These are phyloP conservation scores for Thelonectria olida DNA, from an alignment of 2,329 filamentous ascomycete genomes.

Conservation along the genomic window DNA sequence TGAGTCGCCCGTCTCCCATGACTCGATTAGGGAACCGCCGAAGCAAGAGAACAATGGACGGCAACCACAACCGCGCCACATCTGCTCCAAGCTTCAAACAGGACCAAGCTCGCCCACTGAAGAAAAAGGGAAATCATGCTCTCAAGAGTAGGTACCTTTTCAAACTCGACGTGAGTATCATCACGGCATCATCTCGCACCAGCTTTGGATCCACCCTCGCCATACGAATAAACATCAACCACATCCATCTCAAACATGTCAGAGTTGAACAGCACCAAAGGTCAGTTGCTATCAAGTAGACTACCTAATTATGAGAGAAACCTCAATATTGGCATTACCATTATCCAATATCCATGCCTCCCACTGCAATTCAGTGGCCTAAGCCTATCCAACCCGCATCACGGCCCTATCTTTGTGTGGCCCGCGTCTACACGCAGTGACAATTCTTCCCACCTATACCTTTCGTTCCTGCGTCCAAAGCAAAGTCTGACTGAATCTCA, in stretches of 20 bases:
- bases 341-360: constrained; percentile 42
- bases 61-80: not conserved
- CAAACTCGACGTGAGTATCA: not conserved
- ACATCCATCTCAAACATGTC: no score
- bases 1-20: constrained; percentile 23
- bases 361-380: constrained; percentile 23
- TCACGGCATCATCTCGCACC: not conserved
- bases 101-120: not conserved
- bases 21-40: not conserved
- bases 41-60: not conserved
- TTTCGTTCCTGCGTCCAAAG: constrained; percentile 13
- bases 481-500: constrained; percentile 1
- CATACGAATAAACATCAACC: no score
- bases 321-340: constrained; percentile 39
- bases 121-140: not conserved
- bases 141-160: not conserved
- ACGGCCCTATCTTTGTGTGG: constrained; percentile 13
- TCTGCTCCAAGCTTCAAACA: not conserved
- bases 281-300: not conserved
- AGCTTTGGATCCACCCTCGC: no score
- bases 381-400: constrained; percentile 33
- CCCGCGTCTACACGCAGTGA: not conserved
- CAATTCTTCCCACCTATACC: constrained; percentile 4
- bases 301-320: not conserved
- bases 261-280: not conserved